These are phyloP conservation scores for Nelumbo lutea DNA, from an alignment of 164 flowering plant species.

Conservation along the genomic window DNA sequence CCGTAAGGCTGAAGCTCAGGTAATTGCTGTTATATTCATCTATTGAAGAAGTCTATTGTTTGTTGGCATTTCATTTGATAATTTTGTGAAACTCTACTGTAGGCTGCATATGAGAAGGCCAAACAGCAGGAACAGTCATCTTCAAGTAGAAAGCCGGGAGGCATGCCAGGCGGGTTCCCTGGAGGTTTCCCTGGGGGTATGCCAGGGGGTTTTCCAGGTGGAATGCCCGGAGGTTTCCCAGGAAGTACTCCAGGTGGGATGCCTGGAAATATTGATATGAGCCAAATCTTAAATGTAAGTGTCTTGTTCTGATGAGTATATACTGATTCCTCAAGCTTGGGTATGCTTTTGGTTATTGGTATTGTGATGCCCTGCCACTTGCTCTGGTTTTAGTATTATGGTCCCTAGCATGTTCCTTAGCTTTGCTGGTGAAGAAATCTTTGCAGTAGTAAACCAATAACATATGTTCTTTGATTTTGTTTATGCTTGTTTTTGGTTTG, in stretches of 20 bases:
- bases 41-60: background rate
- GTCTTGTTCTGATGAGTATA: background rate
- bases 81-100: conserved; percentile 2
- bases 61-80: background rate
- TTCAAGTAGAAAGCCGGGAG: conserved; percentile 55
- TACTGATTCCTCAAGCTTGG: background rate
- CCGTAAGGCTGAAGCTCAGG: conserved; percentile 89
- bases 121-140: conserved; percentile 81
- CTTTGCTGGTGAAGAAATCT: no score
- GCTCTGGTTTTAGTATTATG: background rate
- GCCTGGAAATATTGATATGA: conserved; percentile 82
- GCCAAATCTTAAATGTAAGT: conserved; percentile 87
- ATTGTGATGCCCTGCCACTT: background rate
- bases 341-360: background rate
- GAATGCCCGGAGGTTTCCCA: conserved; percentile 40
- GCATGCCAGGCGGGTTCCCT: conserved; percentile 72
- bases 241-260: conserved; percentile 54
- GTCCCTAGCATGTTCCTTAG: no score
- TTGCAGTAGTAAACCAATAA: no score
- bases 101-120: conserved; percentile 98
- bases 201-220: conserved; percentile 40
- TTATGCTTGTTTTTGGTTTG: no score
- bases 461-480: no score
- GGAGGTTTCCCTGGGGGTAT: conserved; percentile 54
- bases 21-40: conserved; percentile 14